A percentile compares a stretch with the other conserved stretches of the same genome.
These are phyloP conservation scores for Arthrobotrys megalospora DNA, from an alignment of 2,329 filamentous ascomycete species.

Conservation along the genomic window DNA sequence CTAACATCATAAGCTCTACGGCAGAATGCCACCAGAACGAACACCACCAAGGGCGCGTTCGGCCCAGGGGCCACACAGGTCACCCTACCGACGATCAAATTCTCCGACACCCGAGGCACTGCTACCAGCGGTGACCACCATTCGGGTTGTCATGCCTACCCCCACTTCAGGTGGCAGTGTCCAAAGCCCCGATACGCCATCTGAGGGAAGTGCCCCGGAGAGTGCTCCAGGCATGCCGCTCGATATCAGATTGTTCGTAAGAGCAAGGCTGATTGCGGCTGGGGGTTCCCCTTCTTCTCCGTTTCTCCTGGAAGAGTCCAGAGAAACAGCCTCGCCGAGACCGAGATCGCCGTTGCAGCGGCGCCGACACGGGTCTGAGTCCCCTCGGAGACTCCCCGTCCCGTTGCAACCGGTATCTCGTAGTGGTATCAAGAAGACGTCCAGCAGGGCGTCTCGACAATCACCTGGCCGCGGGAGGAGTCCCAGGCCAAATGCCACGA, in stretches of 20 bases:
- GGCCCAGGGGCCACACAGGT: slow-evolving; percentile 2
- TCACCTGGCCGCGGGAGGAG: slow-evolving; percentile 14
- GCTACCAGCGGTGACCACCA: slow-evolving; percentile 12
- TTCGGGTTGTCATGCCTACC: slow-evolving; percentile 9
- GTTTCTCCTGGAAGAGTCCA: slow-evolving; percentile 16
- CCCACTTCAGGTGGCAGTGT: slow-evolving; percentile 22
- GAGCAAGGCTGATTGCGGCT: slow-evolving; percentile 14
- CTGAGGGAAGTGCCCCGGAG: slow-evolving; percentile 13
- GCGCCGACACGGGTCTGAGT: slow-evolving; percentile 19
- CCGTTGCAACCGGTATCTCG: slow-evolving; percentile 4
- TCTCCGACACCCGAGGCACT: neutral
- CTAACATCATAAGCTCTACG: neutral
- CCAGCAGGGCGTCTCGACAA: slow-evolving; percentile 15
- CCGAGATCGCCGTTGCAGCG: slow-evolving; percentile 13
- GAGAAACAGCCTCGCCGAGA: slow-evolving; percentile 27
- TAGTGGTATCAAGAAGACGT: slow-evolving; percentile 14
- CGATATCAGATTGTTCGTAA: slow-evolving; percentile 15
- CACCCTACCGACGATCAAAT: slow-evolving; percentile 9
- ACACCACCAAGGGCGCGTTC: neutral
- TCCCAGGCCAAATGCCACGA: slow-evolving; percentile 18
- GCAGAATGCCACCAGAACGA: slow-evolving; percentile 15
- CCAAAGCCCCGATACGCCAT: slow-evolving; percentile 1
- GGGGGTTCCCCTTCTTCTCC: slow-evolving; percentile 32
- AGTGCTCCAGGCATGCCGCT: slow-evolving; percentile 27
- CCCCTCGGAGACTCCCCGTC: neutral